phyloP scores from a whole-genome alignment of 2,329 filamentous ascomycete species.

The Trichophyton simii region DNA sequence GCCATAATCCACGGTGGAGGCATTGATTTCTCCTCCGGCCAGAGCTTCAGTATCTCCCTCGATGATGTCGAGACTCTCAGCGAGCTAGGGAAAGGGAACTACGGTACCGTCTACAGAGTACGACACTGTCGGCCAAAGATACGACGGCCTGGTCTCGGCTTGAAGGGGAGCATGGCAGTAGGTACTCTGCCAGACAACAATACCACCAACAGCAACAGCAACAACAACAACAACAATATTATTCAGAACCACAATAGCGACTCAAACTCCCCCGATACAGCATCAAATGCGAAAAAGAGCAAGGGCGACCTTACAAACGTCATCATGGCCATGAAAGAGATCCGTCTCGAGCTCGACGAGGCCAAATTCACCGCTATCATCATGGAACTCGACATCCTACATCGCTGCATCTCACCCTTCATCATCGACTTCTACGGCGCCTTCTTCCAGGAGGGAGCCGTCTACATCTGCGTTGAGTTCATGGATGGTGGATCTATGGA shows the following conservation, averaged over 20 bases:
- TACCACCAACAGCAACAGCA: background rate
- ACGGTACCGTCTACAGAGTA: slow-evolving; percentile 95
- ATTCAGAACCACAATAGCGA: background rate
- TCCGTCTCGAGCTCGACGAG: slow-evolving; percentile 87
- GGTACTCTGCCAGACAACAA: background rate
- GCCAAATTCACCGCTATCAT: slow-evolving; percentile 94
- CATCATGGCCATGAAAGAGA: slow-evolving; percentile 99
- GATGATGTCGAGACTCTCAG: slow-evolving; percentile 90
- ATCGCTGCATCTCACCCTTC: slow-evolving; percentile 87
- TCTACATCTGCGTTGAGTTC: slow-evolving; percentile 98
- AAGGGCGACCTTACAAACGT: slow-evolving; percentile 42
- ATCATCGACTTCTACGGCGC: slow-evolving; percentile 99
- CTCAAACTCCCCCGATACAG: background rate
- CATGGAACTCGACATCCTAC: slow-evolving; percentile 92
- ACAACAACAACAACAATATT: background rate
- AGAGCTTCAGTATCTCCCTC: slow-evolving; percentile 82
- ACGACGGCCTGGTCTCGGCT: slow-evolving; percentile 46
- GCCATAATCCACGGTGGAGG: slow-evolving; percentile 79
- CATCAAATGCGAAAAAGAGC: slow-evolving; percentile 8
- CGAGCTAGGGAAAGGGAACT: slow-evolving; percentile 94
- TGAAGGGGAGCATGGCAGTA: slow-evolving; percentile 38
- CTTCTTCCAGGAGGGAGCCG: slow-evolving; percentile 96
- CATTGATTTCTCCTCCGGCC: slow-evolving; percentile 83
- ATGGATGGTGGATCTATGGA: slow-evolving; percentile 98
- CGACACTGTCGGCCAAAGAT: slow-evolving; percentile 63